phyloP scores from a whole-genome alignment of 768 basidiomycete species.

The Tylopilus plumbeoviolaceoides region DNA sequence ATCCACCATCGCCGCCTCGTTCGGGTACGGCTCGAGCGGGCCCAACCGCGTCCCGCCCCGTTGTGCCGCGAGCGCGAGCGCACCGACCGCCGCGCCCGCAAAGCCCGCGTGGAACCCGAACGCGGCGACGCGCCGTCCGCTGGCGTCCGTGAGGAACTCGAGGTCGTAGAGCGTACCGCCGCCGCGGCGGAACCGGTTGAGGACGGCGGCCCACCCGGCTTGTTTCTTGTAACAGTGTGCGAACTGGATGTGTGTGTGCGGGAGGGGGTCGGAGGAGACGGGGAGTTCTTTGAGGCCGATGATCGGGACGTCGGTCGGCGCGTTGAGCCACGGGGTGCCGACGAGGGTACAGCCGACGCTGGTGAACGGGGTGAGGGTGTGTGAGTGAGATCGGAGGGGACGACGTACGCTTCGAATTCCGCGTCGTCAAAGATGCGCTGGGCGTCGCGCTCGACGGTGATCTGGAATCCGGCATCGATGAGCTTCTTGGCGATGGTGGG shows the following conservation, averaged over 20 bases:
- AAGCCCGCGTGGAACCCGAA: slow-evolving; percentile 99
- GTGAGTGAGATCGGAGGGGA: slow-evolving; percentile 8
- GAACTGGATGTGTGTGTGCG: slow-evolving; percentile 96
- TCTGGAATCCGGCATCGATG: slow-evolving; percentile 85
- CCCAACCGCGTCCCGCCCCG: slow-evolving; percentile 59
- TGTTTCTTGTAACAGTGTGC: slow-evolving; percentile 98
- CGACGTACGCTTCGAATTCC: slow-evolving; percentile 88
- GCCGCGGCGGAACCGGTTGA: slow-evolving; percentile 81
- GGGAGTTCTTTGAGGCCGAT: slow-evolving; percentile 97
- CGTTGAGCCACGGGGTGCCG: slow-evolving; percentile 84
- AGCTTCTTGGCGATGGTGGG: slow-evolving; percentile 87
- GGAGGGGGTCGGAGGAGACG: slow-evolving; percentile 73
- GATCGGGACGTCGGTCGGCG: slow-evolving; percentile 72
- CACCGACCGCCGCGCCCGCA: slow-evolving; percentile 93
- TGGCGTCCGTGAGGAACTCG: slow-evolving; percentile 86
- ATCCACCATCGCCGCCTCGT: slow-evolving; percentile 80
- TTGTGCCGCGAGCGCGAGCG: slow-evolving; percentile 72
- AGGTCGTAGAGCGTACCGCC: slow-evolving; percentile 88
- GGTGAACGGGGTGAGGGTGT: background rate
- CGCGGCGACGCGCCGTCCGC: slow-evolving; percentile 89
- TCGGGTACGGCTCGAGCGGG: slow-evolving; percentile 70
- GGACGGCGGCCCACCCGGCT: slow-evolving; percentile 84
- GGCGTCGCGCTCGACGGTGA: slow-evolving; percentile 88
- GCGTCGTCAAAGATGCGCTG: slow-evolving; percentile 92
- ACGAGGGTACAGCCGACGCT: slow-evolving; percentile 91